Base-by-base conservation (phyloP, 2,329 filamentous ascomycete genomes). In the Fusarium ramigenum region DNA sequence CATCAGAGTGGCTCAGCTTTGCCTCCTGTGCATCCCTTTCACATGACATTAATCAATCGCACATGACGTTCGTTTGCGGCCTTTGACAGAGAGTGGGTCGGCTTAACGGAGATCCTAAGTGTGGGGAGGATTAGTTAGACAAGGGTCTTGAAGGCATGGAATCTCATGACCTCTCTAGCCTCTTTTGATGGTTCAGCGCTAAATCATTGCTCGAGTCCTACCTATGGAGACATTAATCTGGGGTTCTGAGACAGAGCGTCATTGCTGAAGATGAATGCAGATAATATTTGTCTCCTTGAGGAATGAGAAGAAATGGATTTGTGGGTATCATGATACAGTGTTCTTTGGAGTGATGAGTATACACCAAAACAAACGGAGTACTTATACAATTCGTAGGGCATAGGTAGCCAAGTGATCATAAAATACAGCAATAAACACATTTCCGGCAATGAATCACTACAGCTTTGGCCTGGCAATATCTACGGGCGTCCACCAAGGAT, bases 401-500 rank as follows among this genome's bases (percentile, higher is more conserved):
- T 52, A 36, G 32, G 25, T 21, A 25, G n/a, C 32, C 34, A 42
- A 44, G 30, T 16, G 25, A 58, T 19, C 19, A 39, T 21, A 42
- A 7, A 44, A 19, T 21, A 72, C 34, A 70, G 32, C 28, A 56
- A 30, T n/a, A 28, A 15, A 46, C 19, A 21, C 7, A 34, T 40
- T 25, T 49, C 40, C 23, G 34, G 23, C 9, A n/a, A 39, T n/a
- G 28, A 54, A 46, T 36, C 63, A 34, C 30, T 69, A 79, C 30
- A 80, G 61, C 72, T 79, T 78, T 16, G 74, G 63, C 58, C 74
- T 80, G 19, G 77, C 68, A 42, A 82, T 75, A 58, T 83, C 80
- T 32, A 80, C 80, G 18, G 88, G 86, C 53, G 86, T 82, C 91
- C 92, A 93, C 92, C 92, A 94, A 0, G 91, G 92, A 81, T 90